Conservation (phyloP, 169 alveolate species). For the Ichthyophthirius multifiliis region DNA sequence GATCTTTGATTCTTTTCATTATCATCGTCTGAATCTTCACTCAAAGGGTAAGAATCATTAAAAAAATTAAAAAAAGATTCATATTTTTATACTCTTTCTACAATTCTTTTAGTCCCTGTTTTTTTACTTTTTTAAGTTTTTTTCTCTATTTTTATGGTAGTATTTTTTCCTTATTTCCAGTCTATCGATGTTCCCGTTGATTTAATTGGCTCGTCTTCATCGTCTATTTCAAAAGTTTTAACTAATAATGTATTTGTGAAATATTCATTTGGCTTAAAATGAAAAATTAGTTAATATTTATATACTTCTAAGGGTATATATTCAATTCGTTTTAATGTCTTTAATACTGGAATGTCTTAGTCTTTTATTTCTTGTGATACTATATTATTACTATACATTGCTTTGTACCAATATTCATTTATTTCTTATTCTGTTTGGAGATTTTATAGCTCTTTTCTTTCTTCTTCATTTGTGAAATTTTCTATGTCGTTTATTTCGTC, state of each 20-base stretch:
- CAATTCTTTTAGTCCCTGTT: constrained; percentile 47
- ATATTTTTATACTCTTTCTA: constrained; percentile 46
- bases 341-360: constrained; percentile 50
- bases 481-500: constrained; percentile 33
- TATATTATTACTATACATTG: constrained; percentile 37
- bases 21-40: constrained; percentile 34
- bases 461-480: constrained; percentile 28
- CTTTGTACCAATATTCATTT: constrained; percentile 49
- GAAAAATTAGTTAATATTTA: constrained; percentile 47
- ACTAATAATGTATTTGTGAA: constrained; percentile 45
- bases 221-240: constrained; percentile 43
- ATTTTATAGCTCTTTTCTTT: neutral
- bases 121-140: constrained; percentile 68
- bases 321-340: constrained; percentile 35
- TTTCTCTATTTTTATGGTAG: constrained; percentile 53
- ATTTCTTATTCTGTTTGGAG: constrained; percentile 9
- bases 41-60: constrained; percentile 45
- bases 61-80: constrained; percentile 68
- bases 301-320: constrained; percentile 27
- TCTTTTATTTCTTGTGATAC: constrained; percentile 46
- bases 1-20: constrained; percentile 44
- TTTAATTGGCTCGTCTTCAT: constrained; percentile 41
- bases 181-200: constrained; percentile 51
- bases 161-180: constrained; percentile 68
- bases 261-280: constrained; percentile 57